phyloP scores from a whole-genome alignment of 2,329 filamentous ascomycete genomes.

The Sclerotinia nivalis region DNA sequence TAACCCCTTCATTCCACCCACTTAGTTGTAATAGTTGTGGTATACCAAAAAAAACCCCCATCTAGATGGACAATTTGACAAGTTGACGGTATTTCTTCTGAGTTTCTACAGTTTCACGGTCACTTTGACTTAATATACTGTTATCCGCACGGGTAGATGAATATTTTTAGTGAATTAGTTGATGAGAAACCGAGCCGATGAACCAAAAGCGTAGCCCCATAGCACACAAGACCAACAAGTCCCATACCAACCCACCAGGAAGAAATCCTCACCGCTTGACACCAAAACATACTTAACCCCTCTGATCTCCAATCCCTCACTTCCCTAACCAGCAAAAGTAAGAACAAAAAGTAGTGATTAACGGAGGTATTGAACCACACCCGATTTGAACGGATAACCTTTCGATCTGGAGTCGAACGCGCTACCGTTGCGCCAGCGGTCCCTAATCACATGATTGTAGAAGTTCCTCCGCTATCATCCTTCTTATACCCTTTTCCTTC shows the following conservation, averaged over 20 bases:
- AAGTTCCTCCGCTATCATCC: fast-evolving
- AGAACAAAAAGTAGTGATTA: neutral
- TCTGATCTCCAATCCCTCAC: neutral
- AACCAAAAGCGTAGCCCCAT: neutral
- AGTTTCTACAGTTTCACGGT: fast-evolving
- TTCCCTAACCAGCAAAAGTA: neutral
- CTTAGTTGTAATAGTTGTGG: too few relatives aligned
- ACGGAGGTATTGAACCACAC: conserved; percentile 33
- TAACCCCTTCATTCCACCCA: conserved; percentile 17
- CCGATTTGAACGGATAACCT: conserved; percentile 41
- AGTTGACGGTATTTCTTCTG: too few relatives aligned
- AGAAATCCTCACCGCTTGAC: neutral
- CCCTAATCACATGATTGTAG: conserved; percentile 7
- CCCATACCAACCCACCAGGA: neutral
- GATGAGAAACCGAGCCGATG: neutral
- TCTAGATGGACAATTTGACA: neutral
- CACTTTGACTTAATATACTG: neutral
- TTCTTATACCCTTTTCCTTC: fast-evolving
- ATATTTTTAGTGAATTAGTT: neutral
- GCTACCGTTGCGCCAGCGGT: conserved; percentile 32
- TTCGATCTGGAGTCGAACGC: conserved; percentile 40
- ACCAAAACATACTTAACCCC: neutral
- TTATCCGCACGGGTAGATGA: neutral
- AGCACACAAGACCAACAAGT: neutral
- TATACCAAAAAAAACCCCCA: neutral